A percentile compares a stretch with the other conserved stretches of the same genome.
Conservation (phyloP, 768 basidiomycete genomes). For the Russula vinacea region DNA sequence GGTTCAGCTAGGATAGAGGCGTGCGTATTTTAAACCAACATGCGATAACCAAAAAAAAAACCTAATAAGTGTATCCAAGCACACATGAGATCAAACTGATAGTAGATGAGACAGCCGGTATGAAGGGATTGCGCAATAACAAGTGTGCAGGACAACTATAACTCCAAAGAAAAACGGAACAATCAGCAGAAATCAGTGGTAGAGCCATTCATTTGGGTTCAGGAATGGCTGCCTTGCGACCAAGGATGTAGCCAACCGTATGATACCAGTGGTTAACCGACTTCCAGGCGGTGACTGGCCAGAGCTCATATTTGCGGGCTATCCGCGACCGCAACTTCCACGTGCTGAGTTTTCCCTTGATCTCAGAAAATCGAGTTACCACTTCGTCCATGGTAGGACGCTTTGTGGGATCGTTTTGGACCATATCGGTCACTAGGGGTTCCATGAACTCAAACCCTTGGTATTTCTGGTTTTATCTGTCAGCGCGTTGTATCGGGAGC, state of each 20-base stretch:
- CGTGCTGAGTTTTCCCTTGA: neutral
- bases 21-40: neutral
- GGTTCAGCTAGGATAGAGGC: neutral
- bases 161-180: neutral
- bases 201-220: neutral
- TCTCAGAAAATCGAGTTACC: constrained; percentile 24
- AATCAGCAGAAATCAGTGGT: too few relatives aligned
- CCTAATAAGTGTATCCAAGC: neutral
- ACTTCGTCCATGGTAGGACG: constrained; percentile 38
- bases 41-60: neutral
- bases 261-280: neutral
- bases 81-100: neutral
- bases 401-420: constrained; percentile 37
- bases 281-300: neutral
- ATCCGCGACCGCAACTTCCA: constrained; percentile 3
- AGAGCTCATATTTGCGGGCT: neutral
- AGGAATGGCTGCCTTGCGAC: neutral
- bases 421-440: constrained; percentile 36
- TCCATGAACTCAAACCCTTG: constrained; percentile 8
- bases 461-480: neutral
- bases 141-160: neutral
- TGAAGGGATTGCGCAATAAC: neutral
- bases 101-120: neutral
- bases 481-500: neutral
- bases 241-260: neutral